Percentiles rank a stretch among this genome's conserved stretches.
phyloP scores from a whole-genome alignment of 352 stramenopile species.

The Phytopythium ostracodes region DNA sequence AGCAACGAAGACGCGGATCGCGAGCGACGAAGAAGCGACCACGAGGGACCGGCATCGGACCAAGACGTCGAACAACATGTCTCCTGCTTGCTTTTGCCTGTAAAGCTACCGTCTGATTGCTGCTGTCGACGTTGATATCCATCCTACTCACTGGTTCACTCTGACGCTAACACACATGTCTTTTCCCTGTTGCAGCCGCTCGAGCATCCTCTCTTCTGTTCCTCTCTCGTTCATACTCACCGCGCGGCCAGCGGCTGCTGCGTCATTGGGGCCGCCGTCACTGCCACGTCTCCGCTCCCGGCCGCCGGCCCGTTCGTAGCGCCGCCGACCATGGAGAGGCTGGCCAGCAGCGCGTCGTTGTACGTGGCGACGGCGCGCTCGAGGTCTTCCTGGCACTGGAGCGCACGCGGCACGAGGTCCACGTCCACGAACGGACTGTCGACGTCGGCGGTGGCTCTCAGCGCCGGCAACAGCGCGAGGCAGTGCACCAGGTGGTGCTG shows the following conservation, averaged over 20 bases:
- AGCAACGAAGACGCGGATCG: neutral
- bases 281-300: neutral
- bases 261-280: neutral
- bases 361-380: constrained; percentile 30
- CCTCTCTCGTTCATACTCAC: neutral
- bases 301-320: neutral
- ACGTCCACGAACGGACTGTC: constrained; percentile 35
- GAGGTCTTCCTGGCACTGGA: constrained; percentile 40
- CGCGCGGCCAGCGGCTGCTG: constrained; percentile 4
- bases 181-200: neutral
- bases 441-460: constrained; percentile 27
- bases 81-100: neutral
- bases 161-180: neutral
- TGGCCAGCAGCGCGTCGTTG: constrained; percentile 37
- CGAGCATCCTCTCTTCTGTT: neutral
- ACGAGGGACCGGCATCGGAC: neutral
- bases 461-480: constrained; percentile 21
- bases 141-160: neutral
- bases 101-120: no score
- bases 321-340: constrained; percentile 14
- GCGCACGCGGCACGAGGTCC: constrained; percentile 33
- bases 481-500: constrained; percentile 35
- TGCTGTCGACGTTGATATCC: neutral
- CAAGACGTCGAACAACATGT: neutral
- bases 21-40: neutral